These are phyloP conservation scores for Dictyophora rubrovolvata DNA, from an alignment of 768 basidiomycete species.

Conservation along the genomic window DNA sequence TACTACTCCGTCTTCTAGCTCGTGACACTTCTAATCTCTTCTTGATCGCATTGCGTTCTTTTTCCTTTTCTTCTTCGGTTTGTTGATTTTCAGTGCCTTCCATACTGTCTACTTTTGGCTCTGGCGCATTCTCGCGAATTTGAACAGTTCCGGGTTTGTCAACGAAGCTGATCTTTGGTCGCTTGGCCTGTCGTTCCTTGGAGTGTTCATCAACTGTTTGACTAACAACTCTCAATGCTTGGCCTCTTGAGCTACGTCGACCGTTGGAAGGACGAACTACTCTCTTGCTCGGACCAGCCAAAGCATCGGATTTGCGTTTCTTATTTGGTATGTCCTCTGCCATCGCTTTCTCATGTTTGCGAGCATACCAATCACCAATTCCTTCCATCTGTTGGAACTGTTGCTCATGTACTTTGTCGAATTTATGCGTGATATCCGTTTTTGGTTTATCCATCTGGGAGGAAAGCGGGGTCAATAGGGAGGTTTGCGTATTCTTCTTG, in stretches of 20 bases:
- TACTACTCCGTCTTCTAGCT: constrained; percentile 61
- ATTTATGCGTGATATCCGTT: constrained; percentile 19
- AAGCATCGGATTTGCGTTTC: constrained; percentile 12
- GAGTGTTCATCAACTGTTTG: constrained; percentile 19
- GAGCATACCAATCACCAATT: constrained; percentile 45
- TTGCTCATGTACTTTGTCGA: constrained; percentile 53
- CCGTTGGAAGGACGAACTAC: neutral
- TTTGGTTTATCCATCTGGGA: neutral
- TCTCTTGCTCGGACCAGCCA: constrained; percentile 3
- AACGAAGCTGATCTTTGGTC: constrained; percentile 24
- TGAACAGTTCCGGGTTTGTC: neutral
- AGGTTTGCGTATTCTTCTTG: constrained; percentile 12
- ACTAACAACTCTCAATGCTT: constrained; percentile 30
- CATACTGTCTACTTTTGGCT: neutral
- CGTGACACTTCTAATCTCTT: constrained; percentile 57
- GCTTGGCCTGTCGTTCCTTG: constrained; percentile 32
- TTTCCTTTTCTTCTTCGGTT: constrained; percentile 21
- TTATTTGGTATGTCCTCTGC: constrained; percentile 6
- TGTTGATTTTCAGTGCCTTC: neutral
- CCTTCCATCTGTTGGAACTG: constrained; percentile 73
- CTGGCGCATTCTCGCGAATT: neutral
- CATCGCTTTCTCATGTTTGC: constrained; percentile 19
- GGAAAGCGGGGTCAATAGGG: neutral
- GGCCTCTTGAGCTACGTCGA: constrained; percentile 28
- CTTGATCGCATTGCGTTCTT: constrained; percentile 48